These are phyloP conservation scores for Lachnellula willkommii DNA, from an alignment of 2,329 filamentous ascomycete genomes.

Conservation along the genomic window DNA sequence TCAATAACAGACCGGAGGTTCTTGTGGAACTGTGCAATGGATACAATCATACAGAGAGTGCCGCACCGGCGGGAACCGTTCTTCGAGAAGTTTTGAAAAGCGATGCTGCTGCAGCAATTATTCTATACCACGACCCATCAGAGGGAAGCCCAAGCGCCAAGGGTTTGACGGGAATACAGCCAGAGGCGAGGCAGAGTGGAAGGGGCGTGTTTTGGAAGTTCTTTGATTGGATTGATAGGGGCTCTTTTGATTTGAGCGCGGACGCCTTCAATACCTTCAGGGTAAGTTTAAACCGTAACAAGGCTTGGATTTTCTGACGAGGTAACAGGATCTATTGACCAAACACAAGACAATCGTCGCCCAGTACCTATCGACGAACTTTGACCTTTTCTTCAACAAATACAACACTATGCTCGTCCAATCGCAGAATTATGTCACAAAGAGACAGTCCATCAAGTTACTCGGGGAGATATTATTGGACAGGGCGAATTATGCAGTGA, in stretches of 20 bases:
- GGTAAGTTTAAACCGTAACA: constrained; percentile 44
- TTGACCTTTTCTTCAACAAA: constrained; percentile 84
- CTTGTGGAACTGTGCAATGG: constrained; percentile 83
- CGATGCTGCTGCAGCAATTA: constrained; percentile 82
- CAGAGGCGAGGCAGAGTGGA: constrained; percentile 68
- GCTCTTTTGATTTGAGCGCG: constrained; percentile 91
- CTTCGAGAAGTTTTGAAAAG: constrained; percentile 84
- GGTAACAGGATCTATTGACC: constrained; percentile 77
- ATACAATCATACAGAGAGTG: constrained; percentile 85
- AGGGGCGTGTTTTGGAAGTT: constrained; percentile 93
- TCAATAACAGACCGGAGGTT: constrained; percentile 79
- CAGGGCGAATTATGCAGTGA: constrained; percentile 93
- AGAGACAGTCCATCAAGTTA: constrained; percentile 95
- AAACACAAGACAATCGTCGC: constrained; percentile 90
- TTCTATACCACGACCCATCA: constrained; percentile 84
- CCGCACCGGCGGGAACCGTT: constrained; percentile 84
- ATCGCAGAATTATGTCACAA: constrained; percentile 94
- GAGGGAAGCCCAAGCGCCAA: constrained; percentile 66
- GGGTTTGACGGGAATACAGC: constrained; percentile 71
- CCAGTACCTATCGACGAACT: constrained; percentile 82
- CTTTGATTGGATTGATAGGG: constrained; percentile 95
- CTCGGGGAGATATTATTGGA: constrained; percentile 92
- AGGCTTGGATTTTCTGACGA: constrained; percentile 10
- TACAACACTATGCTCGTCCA: constrained; percentile 87
- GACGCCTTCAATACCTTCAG: constrained; percentile 97